phyloP scores from a whole-genome alignment of 1,284 basidiomycete species.

The Vanrija sp. region DNA sequence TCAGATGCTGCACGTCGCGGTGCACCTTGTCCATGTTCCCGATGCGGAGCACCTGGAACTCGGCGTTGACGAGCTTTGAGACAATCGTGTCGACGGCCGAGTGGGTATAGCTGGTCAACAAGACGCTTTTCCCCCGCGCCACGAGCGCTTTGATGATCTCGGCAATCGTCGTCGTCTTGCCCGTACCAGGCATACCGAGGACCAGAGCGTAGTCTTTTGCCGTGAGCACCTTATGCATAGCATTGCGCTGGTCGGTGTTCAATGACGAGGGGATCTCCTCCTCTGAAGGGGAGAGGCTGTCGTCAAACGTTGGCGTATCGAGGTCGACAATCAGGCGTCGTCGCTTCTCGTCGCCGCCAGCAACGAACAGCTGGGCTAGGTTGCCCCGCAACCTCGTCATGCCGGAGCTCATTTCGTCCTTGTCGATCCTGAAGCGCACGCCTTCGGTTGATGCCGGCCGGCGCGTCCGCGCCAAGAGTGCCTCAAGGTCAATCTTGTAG shows the following conservation, averaged over 20 bases:
- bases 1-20: constrained; percentile 67
- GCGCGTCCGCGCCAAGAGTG: constrained; percentile 53
- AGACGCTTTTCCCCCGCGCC: constrained; percentile 73
- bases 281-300: constrained; percentile 30
- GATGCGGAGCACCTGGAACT: constrained; percentile 73
- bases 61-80: constrained; percentile 65
- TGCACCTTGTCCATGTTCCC: constrained; percentile 93
- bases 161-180: constrained; percentile 93
- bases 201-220: constrained; percentile 88
- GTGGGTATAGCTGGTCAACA: constrained; percentile 92
- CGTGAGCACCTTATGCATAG: constrained; percentile 68
- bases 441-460: background rate
- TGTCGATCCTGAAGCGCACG: constrained; percentile 75
- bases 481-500: constrained; percentile 62
- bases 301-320: constrained; percentile 61
- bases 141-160: constrained; percentile 79
- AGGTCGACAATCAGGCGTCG: constrained; percentile 77
- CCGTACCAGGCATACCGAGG: constrained; percentile 97
- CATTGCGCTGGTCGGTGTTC: constrained; percentile 70
- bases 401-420: constrained; percentile 82
- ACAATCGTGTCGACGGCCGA: constrained; percentile 96
- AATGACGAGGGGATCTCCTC: constrained; percentile 50
- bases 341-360: constrained; percentile 59
- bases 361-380: constrained; percentile 80
- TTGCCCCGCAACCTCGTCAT: constrained; percentile 87